These are phyloP conservation scores for Ilyonectria robusta DNA, from an alignment of 2,329 filamentous ascomycete genomes.

Conservation along the genomic window DNA sequence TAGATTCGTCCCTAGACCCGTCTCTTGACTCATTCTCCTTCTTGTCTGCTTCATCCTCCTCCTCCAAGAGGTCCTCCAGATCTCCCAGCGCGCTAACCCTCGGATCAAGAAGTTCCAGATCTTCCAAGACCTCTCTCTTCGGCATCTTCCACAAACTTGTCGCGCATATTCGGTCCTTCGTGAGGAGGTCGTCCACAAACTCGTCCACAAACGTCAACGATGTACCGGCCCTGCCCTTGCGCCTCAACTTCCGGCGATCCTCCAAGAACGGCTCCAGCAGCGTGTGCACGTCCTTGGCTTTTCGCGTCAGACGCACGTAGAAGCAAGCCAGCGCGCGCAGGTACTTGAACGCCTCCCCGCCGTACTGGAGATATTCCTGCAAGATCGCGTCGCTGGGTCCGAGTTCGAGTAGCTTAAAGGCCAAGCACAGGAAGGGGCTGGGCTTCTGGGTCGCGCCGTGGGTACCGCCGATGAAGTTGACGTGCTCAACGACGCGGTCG, in stretches of 20 bases:
- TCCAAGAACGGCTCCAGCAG: conserved; percentile 86
- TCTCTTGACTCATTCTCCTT: conserved; percentile 48
- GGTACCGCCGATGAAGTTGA: conserved; percentile 89
- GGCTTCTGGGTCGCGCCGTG: conserved; percentile 88
- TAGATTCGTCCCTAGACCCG: conserved; percentile 39
- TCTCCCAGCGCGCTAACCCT: conserved; percentile 87
- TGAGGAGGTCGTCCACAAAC: conserved; percentile 92
- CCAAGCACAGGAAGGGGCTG: conserved; percentile 92
- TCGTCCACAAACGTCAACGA: conserved; percentile 87
- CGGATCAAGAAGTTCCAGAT: conserved; percentile 88
- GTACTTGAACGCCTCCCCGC: conserved; percentile 86
- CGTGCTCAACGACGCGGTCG: conserved; percentile 87
- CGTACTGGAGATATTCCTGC: conserved; percentile 82
- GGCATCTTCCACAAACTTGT: conserved; percentile 95
- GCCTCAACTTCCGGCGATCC: conserved; percentile 86
- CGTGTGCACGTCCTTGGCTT: conserved; percentile 83
- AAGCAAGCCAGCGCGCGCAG: conserved; percentile 91
- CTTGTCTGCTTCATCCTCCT: conserved; percentile 65
- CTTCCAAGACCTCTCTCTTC: conserved; percentile 84
- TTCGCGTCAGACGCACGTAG: conserved; percentile 91
- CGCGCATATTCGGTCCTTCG: conserved; percentile 90
- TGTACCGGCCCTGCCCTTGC: conserved; percentile 81
- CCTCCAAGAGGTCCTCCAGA: conserved; percentile 78
- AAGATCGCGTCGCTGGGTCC: conserved; percentile 85
- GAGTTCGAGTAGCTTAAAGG: conserved; percentile 94